These are phyloP conservation scores for Eleusine coracana DNA, from an alignment of 176 grass and related monocot species.

Conservation along the genomic window DNA sequence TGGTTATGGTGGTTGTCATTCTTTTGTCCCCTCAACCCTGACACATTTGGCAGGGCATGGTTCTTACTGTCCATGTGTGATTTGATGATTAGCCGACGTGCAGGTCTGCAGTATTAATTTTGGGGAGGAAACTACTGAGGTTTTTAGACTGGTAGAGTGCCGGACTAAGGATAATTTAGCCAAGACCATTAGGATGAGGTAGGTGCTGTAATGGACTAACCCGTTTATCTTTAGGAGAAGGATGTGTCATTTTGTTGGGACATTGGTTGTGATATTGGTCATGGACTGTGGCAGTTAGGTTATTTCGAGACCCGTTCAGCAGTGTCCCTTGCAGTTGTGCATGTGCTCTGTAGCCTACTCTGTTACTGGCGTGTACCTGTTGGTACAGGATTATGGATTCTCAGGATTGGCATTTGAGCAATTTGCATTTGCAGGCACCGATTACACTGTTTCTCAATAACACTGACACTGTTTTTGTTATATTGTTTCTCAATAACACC, in stretches of 20 bases:
- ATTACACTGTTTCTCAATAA: no score
- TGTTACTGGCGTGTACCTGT: no score
- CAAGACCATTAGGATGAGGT: slow-evolving; percentile 7
- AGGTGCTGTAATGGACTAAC: slow-evolving; percentile 2
- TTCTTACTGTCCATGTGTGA: background rate
- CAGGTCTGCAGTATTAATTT: background rate
- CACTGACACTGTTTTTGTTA: no score
- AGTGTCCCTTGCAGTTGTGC: background rate
- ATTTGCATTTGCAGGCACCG: no score
- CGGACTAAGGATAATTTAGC: background rate
- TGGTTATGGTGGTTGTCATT: background rate
- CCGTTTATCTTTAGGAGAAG: background rate
- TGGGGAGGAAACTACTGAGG: slow-evolving; percentile 9
- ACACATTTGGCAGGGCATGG: slow-evolving; percentile 39
- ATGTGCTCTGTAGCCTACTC: background rate
- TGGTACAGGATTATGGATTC: no score
- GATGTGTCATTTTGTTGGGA: background rate
- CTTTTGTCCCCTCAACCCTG: slow-evolving; percentile 20
- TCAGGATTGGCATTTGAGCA: no score
- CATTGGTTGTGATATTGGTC: slow-evolving; percentile 22
- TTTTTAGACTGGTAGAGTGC: background rate
- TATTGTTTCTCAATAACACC: no score
- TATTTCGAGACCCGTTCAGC: background rate
- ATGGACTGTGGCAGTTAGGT: background rate
- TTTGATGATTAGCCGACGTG: slow-evolving; percentile 2